Evolutionary conservation across 2,329 filamentous ascomycete genomes (phyloP), one percentile per base, ranked within the genome.

Genomic region (Byssothecium circinans): DNA sequence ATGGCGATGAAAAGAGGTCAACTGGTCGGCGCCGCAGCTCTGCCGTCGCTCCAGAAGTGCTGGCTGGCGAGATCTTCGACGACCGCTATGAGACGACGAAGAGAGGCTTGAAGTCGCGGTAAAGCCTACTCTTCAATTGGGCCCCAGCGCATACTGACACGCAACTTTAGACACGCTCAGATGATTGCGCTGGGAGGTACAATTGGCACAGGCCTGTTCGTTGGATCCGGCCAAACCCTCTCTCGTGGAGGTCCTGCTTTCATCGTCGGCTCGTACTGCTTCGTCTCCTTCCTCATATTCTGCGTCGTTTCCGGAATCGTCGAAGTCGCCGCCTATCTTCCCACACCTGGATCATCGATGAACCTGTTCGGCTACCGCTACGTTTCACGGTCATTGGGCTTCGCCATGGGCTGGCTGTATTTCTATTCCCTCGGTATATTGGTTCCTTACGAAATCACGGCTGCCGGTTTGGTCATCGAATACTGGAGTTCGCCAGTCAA

Each of bases 141-240:
- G 7, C 14, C 14, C 14, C 23, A 4, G 19, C 36, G 20, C 64
- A 63, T 42, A 68, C 75, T n/a, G 74, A 76, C 22, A 71, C 11
- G 74, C 74, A 30, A 67, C 75, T 8, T n/a, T 14, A 81, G 36
- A 65, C 74, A 50, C 73, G 74, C 55, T 75, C 78, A 83, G 65
- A 82, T 83, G 80, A 83, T 83, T 65, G 78, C 80, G 49, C 80
- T 82, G n/a, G 79, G 80, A 54, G 80, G 80, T 43, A 80, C 79
- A 14, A 82, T 83, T 47, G 80, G 80, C 57, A 81, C 80, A 51
- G 80, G 80, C 67, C 80, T 83, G 67, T 83, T 82, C 62, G 80
- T 83, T 53, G 80, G 80, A 49, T 79, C 77, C 19, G 80, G 80
- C 52, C 65, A 72, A 52, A 80, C 80, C 18, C 69, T 82, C 73